Evolutionary conservation across 2,329 filamentous ascomycete genomes (phyloP).

Genomic region (Ophiostoma himal-ulmi): DNA sequence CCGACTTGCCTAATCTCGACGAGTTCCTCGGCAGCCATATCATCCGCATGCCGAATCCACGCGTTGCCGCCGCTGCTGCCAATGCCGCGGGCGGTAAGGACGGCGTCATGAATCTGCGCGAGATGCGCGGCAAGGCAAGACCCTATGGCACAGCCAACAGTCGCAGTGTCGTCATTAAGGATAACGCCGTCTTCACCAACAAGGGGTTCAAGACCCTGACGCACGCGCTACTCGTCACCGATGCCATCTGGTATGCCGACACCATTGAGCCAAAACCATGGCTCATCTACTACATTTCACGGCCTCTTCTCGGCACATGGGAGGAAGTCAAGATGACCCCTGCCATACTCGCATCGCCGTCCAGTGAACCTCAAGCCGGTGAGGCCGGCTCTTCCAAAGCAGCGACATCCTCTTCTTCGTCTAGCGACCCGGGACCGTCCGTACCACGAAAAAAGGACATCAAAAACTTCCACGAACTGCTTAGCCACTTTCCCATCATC

Average conservation of each 20-base stretch:
- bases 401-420: constrained; percentile 34
- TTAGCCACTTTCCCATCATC: constrained; percentile 91
- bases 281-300: constrained; percentile 94
- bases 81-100: constrained; percentile 52
- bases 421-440: constrained; percentile 36
- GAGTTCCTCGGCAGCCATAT: constrained; percentile 98
- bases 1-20: constrained; percentile 79
- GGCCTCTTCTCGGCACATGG: constrained; percentile 75
- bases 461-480: constrained; percentile 79
- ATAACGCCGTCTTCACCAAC: constrained; percentile 87
- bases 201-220: constrained; percentile 94
- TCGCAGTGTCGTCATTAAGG: constrained; percentile 88
- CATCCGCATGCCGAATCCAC: constrained; percentile 62
- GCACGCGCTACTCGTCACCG: constrained; percentile 79
- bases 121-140: constrained; percentile 86
- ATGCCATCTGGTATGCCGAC: constrained; percentile 83
- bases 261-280: constrained; percentile 86
- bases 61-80: constrained; percentile 43
- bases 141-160: constrained; percentile 92
- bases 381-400: constrained; percentile 25
- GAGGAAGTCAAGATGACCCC: constrained; percentile 68
- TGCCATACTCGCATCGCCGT: constrained; percentile 48
- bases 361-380: background rate
- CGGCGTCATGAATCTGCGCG: constrained; percentile 61
- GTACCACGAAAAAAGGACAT: constrained; percentile 78